Base-by-base conservation (phyloP, 176 grass and related monocot genomes). In the Secale cereale region DNA sequence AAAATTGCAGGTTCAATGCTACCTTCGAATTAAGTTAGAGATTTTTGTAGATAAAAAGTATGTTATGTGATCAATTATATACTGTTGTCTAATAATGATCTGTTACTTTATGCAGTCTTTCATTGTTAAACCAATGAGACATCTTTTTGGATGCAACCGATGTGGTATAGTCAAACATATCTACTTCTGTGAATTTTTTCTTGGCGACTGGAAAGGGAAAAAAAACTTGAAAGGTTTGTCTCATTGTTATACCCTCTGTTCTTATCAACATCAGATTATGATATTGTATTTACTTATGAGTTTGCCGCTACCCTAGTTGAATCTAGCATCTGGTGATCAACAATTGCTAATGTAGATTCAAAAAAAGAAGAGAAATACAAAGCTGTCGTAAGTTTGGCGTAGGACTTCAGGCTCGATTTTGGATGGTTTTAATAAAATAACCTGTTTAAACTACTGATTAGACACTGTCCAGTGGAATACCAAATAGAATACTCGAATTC, bases 1-100 rank as follows among this genome's bases (percentile, higher is more conserved):
- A 89, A 89, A 92, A 95, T 89, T 92, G 88, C 87, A 92, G 90
- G 93, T 95, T 59, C 70, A 60, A 59, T 39, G 40, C 61, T 65
- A 30, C 27, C 73, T 82, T 79, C 14, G 23, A 43, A 83, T 90
- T 86, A 28, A 77, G 27, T 80, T 57, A 61, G 9, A 30, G 15
- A 4, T 67, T n/a, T 76, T 72, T 56, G 39, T 73, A 56, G 13
- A 11, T 11, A 61, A 71, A 78, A 78, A 82, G 15, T 72, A 33
- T 36, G 23, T 60, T 88, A 20, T 54, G 22, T 66, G 75, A 56
- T 81, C 41, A 30, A 27, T 74, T 46, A 78, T 70, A 32, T 29
- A 54, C 31, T 20, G 2, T 2, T 79, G 41, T 59, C 70, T 88
- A 25, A 83, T 83, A 8, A 39, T 69, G 20, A 20, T 50, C 57